phyloP scores from a whole-genome alignment of 108 stramenopile species.

The Schizochytrium sp. region DNA sequence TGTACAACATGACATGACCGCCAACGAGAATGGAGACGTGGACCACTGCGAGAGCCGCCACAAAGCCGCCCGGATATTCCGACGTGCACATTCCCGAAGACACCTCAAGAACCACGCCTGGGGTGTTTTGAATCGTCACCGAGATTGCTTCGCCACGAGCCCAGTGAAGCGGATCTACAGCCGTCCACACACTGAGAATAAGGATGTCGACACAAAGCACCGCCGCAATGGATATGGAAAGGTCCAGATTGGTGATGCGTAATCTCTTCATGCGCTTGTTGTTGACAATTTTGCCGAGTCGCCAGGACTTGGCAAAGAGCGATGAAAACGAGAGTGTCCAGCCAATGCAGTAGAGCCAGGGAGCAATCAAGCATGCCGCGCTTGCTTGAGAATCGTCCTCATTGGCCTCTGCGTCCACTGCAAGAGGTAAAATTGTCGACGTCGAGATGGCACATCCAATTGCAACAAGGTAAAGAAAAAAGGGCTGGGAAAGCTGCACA shows the following conservation, averaged over 20 bases:
- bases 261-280: not conserved
- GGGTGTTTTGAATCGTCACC: not conserved
- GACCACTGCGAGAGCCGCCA: not conserved
- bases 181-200: not conserved
- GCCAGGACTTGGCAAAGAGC: not conserved
- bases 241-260: not conserved
- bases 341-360: slow-evolving; percentile 5
- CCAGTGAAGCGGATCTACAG: not conserved
- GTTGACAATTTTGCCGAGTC: not conserved
- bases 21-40: not conserved
- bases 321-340: not conserved
- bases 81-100: not conserved
- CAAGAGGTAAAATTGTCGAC: not conserved
- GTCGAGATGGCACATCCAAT: not conserved
- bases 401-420: not conserved
- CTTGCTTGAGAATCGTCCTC: not conserved
- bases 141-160: not conserved
- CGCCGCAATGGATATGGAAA: not conserved
- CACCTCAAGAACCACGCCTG: not conserved
- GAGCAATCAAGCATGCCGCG: not conserved
- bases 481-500: not conserved
- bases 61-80: not conserved
- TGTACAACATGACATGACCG: not conserved
- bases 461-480: not conserved
- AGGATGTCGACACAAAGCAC: not conserved